These are phyloP conservation scores for Stygiomarasmius scandens DNA, from an alignment of 1,284 basidiomycete species.

Conservation along the genomic window DNA sequence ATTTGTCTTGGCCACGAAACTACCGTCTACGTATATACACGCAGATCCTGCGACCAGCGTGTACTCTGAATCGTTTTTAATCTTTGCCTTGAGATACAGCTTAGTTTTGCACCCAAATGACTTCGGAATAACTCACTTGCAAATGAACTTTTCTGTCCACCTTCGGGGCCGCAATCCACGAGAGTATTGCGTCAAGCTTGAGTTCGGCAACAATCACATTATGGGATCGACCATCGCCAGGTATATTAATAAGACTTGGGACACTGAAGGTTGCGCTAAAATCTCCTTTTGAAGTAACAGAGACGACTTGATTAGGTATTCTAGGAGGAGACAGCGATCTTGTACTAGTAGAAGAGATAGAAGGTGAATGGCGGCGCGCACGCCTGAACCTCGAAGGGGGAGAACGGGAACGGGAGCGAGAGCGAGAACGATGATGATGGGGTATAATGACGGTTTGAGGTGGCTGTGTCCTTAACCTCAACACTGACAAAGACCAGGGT, in stretches of 20 bases:
- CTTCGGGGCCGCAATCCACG: constrained; percentile 38
- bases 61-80: constrained; percentile 42
- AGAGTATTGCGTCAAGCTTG: constrained; percentile 31
- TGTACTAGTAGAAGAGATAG: neutral
- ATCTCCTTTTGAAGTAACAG: constrained; percentile 23
- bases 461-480: neutral
- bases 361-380: neutral
- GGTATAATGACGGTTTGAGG: neutral
- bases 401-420: no score
- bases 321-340: neutral
- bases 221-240: constrained; percentile 30
- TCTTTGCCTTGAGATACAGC: constrained; percentile 18
- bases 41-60: constrained; percentile 35
- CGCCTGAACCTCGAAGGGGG: neutral
- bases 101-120: neutral
- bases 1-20: constrained; percentile 35
- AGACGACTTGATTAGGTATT: neutral
- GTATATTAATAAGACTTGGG: constrained; percentile 33
- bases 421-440: neutral
- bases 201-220: constrained; percentile 35
- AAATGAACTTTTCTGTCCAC: constrained; percentile 30
- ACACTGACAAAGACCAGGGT: constrained; percentile 1
- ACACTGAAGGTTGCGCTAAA: constrained; percentile 34
- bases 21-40: constrained; percentile 42
- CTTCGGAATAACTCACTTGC: constrained; percentile 23